Evolutionary conservation across 106 monocot species (phyloP), one percentile per base, ranked within the genome.

Genomic region (Narthecium ossifragum): DNA sequence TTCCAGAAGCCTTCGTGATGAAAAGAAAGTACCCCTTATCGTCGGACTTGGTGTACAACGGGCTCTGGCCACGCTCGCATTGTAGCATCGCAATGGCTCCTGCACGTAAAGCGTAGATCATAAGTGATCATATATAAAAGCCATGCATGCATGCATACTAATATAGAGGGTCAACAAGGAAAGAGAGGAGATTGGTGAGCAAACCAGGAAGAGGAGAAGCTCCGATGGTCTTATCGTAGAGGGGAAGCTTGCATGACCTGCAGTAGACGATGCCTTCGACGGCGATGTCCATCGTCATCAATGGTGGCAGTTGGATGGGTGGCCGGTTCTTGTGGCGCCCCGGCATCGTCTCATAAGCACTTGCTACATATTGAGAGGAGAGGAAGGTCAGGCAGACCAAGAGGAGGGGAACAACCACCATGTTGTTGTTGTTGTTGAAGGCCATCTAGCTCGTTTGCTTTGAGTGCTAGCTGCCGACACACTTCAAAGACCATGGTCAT

Each of bases 211-310:
- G 69, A 20, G 79, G 74, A 4, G 79, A 45, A 15, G 73, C 69
- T 9, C 61, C 53, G 3, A 80, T 30, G 21, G 25, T 34, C 26
- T 60, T 68, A 28, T 43, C 46, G 37, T 70, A 80, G 26, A 54
- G 65, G 8, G 60, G 45, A 34, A 74, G 60, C 33, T 57, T 67
- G 70, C 79, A 74, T 3, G 72, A 62, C 59, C 20, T 40, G 61
- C 79, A 80, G 55, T 74, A 80, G 49, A 80, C 49, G 8, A 70
- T 40, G 17, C 79, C 79, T 41, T 80, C 74, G 4, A 80, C 57
- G 4, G 55, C 53, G 24, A 65, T 39, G 4, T 8, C 12, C 10
- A 36, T 13, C 25, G 26, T 46, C 8, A 28, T 6, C 1, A 8
- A 24, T 18, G 26, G 15, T 0, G 45, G 23, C 11, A 17, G 9